Conservation (phyloP, 306 rosid species). For the Lathyrus aphaca region DNA sequence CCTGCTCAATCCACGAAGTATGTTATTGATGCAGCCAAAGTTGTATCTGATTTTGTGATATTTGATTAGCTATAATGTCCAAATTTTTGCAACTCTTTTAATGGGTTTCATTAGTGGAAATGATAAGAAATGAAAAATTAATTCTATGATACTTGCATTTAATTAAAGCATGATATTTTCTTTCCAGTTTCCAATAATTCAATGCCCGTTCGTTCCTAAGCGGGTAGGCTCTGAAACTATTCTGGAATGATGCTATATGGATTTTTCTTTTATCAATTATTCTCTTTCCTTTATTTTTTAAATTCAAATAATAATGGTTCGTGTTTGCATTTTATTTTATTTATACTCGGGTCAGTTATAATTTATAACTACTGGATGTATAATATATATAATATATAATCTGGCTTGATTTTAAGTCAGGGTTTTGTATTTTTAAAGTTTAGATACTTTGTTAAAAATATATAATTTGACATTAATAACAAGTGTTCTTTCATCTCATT, state of each 20-base stretch:
- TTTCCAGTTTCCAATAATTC: slow-evolving; percentile 1
- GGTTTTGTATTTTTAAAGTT: too few species aligned
- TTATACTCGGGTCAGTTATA: too few species aligned
- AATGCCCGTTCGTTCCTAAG: neutral
- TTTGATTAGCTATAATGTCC: slow-evolving; percentile 40
- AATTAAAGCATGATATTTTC: neutral
- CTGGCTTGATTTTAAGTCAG: too few species aligned
- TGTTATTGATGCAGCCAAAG: slow-evolving; percentile 43
- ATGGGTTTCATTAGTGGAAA: slow-evolving; percentile 35
- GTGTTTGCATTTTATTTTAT: too few species aligned
- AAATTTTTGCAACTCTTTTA: slow-evolving; percentile 37
- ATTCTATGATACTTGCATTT: slow-evolving; percentile 22
- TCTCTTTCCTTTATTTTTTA: neutral
- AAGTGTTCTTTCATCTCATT: too few species aligned
- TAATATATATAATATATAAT: too few species aligned
- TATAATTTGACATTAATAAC: too few species aligned
- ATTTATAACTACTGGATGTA: too few species aligned
- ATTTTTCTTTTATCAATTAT: neutral
- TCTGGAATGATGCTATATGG: neutral
- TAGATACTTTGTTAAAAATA: too few species aligned
- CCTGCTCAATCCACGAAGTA: slow-evolving; percentile 40
- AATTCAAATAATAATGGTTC: neutral
- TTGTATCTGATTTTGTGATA: slow-evolving; percentile 50
- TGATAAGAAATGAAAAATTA: slow-evolving; percentile 37
- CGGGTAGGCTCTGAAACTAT: neutral